Percentiles rank a stretch among this genome's conserved stretches.
These are phyloP conservation scores for Cucumis hystrix DNA, from an alignment of 306 rosid species.

Conservation along the genomic window DNA sequence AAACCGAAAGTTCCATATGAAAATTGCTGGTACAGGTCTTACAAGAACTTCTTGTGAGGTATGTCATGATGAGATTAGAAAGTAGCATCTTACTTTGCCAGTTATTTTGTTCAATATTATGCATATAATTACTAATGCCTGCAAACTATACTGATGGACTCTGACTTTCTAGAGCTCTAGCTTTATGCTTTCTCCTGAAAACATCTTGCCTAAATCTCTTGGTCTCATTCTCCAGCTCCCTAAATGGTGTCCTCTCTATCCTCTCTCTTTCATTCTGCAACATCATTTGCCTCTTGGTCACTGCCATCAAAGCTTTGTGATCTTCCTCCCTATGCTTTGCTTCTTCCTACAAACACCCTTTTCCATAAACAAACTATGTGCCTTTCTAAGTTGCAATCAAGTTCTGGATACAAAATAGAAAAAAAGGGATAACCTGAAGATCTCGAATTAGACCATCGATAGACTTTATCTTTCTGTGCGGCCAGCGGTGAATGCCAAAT, in stretches of 20 bases:
- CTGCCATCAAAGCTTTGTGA: slow-evolving; percentile 46
- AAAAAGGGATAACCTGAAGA: slow-evolving; percentile 56
- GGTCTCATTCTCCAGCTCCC: slow-evolving; percentile 71
- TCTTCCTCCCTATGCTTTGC: slow-evolving; percentile 39
- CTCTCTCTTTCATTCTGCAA: slow-evolving; percentile 60
- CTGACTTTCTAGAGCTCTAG: slow-evolving; percentile 36
- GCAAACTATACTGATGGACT: slow-evolving; percentile 10
- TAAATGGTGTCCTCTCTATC: slow-evolving; percentile 64
- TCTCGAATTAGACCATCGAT: slow-evolving; percentile 73
- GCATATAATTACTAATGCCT: not conserved
- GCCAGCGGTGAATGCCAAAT: slow-evolving; percentile 90
- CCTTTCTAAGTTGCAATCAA: not conserved
- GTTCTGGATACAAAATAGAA: slow-evolving; percentile 4
- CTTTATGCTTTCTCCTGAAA: slow-evolving; percentile 82
- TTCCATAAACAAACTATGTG: slow-evolving; percentile 8
- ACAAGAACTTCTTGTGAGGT: not conserved
- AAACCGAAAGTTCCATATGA: not conserved
- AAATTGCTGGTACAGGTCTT: slow-evolving; percentile 1
- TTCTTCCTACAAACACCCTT: slow-evolving; percentile 38
- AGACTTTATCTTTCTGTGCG: slow-evolving; percentile 88
- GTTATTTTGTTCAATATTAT: not conserved
- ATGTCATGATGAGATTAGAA: not conserved
- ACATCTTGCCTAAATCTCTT: slow-evolving; percentile 86
- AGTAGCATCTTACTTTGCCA: not conserved
- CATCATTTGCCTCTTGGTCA: slow-evolving; percentile 59